Evolutionary conservation across 768 basidiomycete genomes (phyloP).

Genomic region (Lactarius tabidus): DNA sequence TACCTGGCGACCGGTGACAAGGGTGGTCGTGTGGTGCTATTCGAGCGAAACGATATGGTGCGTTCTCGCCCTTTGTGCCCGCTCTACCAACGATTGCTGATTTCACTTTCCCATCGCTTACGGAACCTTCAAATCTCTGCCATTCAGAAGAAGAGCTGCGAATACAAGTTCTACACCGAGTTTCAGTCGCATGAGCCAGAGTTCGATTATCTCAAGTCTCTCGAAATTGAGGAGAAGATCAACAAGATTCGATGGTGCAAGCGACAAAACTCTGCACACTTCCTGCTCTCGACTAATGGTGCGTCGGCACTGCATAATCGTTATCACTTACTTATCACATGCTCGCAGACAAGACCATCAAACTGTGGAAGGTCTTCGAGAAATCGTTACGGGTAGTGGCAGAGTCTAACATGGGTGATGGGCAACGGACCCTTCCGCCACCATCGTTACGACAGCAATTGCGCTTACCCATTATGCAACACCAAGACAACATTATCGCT

Average conservation of each 20-base stretch:
- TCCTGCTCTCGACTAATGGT: slow-evolving; percentile 97
- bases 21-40: slow-evolving; percentile 96
- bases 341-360: slow-evolving; percentile 93
- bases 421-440: slow-evolving; percentile 63
- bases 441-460: slow-evolving; percentile 58
- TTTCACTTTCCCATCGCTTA: slow-evolving; percentile 25
- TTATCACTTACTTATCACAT: slow-evolving; percentile 18
- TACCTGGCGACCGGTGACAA: slow-evolving; percentile 99
- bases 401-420: slow-evolving; percentile 91
- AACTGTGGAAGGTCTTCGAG: slow-evolving; percentile 99
- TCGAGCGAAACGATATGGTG: slow-evolving; percentile 97
- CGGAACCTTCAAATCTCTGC: background rate
- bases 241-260: slow-evolving; percentile 99
- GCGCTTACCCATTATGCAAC: slow-evolving; percentile 84
- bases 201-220: slow-evolving; percentile 98
- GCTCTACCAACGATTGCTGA: slow-evolving; percentile 9
- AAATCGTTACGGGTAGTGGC: slow-evolving; percentile 93
- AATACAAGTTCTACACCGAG: slow-evolving; percentile 99
- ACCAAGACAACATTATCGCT: slow-evolving; percentile 97
- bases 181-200: slow-evolving; percentile 99
- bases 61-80: slow-evolving; percentile 30
- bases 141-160: slow-evolving; percentile 94
- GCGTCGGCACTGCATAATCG: slow-evolving; percentile 26
- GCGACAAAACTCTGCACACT: slow-evolving; percentile 96
- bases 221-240: slow-evolving; percentile 99